These are phyloP conservation scores for Penicillium cosmopolitanum DNA, from an alignment of 495 filamentous ascomycete species.

Conservation along the genomic window DNA sequence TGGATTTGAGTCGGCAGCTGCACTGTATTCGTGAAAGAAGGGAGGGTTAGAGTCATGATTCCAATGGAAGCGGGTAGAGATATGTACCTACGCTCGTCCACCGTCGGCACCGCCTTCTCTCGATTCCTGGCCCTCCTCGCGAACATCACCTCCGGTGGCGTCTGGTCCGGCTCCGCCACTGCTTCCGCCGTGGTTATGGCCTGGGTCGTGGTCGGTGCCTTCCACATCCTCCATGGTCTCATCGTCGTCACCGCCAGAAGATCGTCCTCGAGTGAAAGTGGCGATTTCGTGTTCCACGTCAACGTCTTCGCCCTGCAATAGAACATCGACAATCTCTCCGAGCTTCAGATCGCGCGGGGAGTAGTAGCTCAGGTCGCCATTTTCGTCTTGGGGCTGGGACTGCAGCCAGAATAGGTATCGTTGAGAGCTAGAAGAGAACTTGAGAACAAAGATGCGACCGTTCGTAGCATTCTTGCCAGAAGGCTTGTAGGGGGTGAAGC, in stretches of 20 bases:
- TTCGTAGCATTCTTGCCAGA: slow-evolving; percentile 68
- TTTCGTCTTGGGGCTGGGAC: slow-evolving; percentile 76
- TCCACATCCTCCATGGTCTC: slow-evolving; percentile 86
- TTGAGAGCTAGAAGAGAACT: slow-evolving; percentile 91
- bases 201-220: slow-evolving; percentile 58
- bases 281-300: slow-evolving; percentile 78
- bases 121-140: slow-evolving; percentile 84
- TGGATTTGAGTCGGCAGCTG: slow-evolving; percentile 56
- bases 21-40: slow-evolving; percentile 31
- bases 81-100: slow-evolving; percentile 96
- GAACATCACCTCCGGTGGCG: slow-evolving; percentile 85
- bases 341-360: slow-evolving; percentile 79
- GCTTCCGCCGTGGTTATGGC: slow-evolving; percentile 60
- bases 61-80: slow-evolving; percentile 34
- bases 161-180: slow-evolving; percentile 81
- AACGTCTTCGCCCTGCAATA: slow-evolving; percentile 89
- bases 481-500: slow-evolving; percentile 78
- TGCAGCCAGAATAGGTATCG: slow-evolving; percentile 97
- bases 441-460: slow-evolving; percentile 90
- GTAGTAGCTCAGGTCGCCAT: slow-evolving; percentile 75
- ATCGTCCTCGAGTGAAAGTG: slow-evolving; percentile 52
- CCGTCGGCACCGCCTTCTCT: slow-evolving; percentile 94
- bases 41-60: slow-evolving; percentile 9
- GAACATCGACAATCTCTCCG: slow-evolving; percentile 78
- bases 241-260: slow-evolving; percentile 63